phyloP scores from a whole-genome alignment of 2,329 filamentous ascomycete genomes.

The Penicillium vulpinum region DNA sequence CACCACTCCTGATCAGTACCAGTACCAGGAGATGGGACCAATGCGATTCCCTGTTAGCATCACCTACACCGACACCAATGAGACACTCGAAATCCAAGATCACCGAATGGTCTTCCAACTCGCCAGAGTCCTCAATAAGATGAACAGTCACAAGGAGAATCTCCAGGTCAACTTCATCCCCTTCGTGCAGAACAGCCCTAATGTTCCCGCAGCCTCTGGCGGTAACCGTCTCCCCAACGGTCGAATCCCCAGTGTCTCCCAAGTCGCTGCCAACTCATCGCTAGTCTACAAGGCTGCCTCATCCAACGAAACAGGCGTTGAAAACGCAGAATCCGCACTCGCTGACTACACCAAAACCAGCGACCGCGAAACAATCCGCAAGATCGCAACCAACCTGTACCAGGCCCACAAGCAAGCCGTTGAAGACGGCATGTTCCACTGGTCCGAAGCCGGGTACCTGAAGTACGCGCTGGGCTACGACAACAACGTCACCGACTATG shows the following conservation, averaged over 20 bases:
- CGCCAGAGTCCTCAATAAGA: conserved; percentile 42
- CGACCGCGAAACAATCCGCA: conserved; percentile 24
- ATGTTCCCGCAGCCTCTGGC: conserved; percentile 54
- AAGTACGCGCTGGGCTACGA: conserved; percentile 58
- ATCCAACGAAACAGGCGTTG: conserved; percentile 37
- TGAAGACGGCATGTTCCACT: conserved; percentile 59
- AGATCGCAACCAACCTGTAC: conserved; percentile 42
- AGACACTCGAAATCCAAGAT: conserved; percentile 46
- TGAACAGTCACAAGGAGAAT: conserved; percentile 39
- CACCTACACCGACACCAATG: conserved; percentile 43
- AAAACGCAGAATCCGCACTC: conserved; percentile 43
- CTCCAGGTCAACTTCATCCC: conserved; percentile 46
- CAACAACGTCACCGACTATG: conserved; percentile 58
- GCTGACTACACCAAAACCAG: conserved; percentile 35
- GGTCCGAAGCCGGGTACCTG: conserved; percentile 65
- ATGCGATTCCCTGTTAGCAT: conserved; percentile 48
- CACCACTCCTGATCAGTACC: conserved; percentile 36
- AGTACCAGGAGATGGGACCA: conserved; percentile 47
- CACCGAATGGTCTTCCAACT: conserved; percentile 48
- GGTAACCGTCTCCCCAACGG: conserved; percentile 54
- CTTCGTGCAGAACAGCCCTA: conserved; percentile 47
- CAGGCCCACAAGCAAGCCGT: conserved; percentile 56
- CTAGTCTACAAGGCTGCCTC: conserved; percentile 40
- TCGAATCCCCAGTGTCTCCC: conserved; percentile 53
- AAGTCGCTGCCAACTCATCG: conserved; percentile 47